Percentiles rank a stretch among this genome's conserved stretches.
Evolutionary conservation across 2,329 filamentous ascomycete species (phyloP).

Genomic region (Aureobasidium zeae): DNA sequence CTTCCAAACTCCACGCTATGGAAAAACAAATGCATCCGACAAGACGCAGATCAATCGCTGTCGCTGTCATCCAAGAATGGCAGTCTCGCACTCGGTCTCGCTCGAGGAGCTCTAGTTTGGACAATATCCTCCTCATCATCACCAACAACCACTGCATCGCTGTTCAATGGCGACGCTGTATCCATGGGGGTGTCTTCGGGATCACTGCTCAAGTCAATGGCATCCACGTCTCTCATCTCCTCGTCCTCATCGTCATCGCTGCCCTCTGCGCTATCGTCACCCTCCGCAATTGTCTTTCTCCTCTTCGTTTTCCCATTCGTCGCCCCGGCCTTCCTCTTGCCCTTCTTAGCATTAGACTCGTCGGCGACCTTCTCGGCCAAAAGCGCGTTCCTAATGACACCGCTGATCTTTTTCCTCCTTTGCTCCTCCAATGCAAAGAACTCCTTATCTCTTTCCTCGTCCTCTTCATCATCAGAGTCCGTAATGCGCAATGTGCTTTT

Average conservation of each 20-base stretch:
- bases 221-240: constrained; percentile 3
- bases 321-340: constrained; percentile 20
- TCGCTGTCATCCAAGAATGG: constrained; percentile 14
- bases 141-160: constrained; percentile 24
- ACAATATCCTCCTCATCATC: constrained; percentile 31
- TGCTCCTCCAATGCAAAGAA: constrained; percentile 73
- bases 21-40: neutral
- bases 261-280: constrained; percentile 6
- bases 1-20: constrained; percentile 6
- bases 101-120: neutral
- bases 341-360: constrained; percentile 25
- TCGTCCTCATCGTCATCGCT: neutral
- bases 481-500: constrained; percentile 78
- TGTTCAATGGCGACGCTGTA: neutral
- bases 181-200: constrained; percentile 24
- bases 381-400: constrained; percentile 42
- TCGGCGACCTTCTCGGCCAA: constrained; percentile 31
- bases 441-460: constrained; percentile 59
- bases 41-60: neutral
- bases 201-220: neutral
- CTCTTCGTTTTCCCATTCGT: constrained; percentile 12
- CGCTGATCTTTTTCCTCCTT: constrained; percentile 49
- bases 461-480: constrained; percentile 81
- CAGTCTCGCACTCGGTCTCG: constrained; percentile 8
- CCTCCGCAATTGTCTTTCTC: constrained; percentile 17